These are phyloP conservation scores for Warburgia ugandensis DNA, from an alignment of 164 flowering plant genomes.

Conservation along the genomic window DNA sequence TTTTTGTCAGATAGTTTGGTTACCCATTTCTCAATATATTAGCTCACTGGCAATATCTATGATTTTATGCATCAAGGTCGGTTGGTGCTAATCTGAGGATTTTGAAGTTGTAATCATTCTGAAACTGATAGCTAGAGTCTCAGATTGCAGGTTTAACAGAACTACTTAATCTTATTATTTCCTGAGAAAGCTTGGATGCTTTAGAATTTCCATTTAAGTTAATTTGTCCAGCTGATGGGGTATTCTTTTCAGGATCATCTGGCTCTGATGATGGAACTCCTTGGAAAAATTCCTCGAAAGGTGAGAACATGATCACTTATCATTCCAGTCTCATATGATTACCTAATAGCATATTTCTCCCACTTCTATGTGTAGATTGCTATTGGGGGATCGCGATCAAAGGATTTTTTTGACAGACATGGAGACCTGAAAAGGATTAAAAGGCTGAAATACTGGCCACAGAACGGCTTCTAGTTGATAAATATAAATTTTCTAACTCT, in stretches of 20 bases:
- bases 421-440: slow-evolving; percentile 90
- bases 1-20: background rate
- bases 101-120: too few relatives aligned
- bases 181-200: slow-evolving; percentile 2
- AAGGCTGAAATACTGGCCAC: slow-evolving; percentile 64
- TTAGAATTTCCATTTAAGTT: background rate
- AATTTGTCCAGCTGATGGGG: background rate
- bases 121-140: too few relatives aligned
- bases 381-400: slow-evolving; percentile 63
- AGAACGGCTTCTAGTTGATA: slow-evolving; percentile 59
- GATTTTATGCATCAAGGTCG: too few relatives aligned
- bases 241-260: slow-evolving; percentile 74
- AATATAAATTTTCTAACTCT: slow-evolving; percentile 48
- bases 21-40: background rate
- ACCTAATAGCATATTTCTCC: slow-evolving; percentile 8
- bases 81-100: too few relatives aligned
- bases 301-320: slow-evolving; percentile 25
- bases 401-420: slow-evolving; percentile 80
- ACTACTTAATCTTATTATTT: too few relatives aligned
- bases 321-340: background rate
- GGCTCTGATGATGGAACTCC: slow-evolving; percentile 94
- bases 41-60: background rate
- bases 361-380: slow-evolving; percentile 50
- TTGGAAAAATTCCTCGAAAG: slow-evolving; percentile 94
- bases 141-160: background rate